Percentiles rank a stretch among this genome's conserved stretches.
phyloP scores from a whole-genome alignment of 192 early-diverging fungal species.

The Martensiomyces pterosporus region DNA sequence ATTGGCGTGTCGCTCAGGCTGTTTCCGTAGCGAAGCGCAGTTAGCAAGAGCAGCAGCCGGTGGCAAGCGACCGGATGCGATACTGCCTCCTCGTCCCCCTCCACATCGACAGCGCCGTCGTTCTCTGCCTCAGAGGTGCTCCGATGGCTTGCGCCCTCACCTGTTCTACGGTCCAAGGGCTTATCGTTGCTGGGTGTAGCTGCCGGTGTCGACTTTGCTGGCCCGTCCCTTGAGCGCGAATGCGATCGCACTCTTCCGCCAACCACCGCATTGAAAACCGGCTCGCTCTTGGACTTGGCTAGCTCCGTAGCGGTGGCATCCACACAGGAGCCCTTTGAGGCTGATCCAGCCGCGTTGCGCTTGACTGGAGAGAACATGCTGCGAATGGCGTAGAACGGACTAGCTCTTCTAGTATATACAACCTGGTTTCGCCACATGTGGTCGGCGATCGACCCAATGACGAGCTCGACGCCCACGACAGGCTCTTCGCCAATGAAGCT shows the following conservation, averaged over 20 bases:
- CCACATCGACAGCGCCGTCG: not conserved
- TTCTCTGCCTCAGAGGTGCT: slow-evolving; percentile 6
- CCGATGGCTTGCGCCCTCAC: not conserved
- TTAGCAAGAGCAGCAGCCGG: slow-evolving; percentile 30
- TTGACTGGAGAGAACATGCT: slow-evolving; percentile 25
- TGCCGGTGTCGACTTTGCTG: too few relatives aligned
- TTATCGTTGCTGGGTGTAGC: too few relatives aligned
- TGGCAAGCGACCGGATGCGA: slow-evolving; percentile 21
- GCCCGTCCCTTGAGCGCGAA: too few relatives aligned
- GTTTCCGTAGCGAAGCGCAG: slow-evolving; percentile 32
- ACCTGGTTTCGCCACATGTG: slow-evolving; percentile 34
- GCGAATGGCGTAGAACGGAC: slow-evolving; percentile 39
- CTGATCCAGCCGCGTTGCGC: too few relatives aligned
- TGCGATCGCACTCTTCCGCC: slow-evolving; percentile 28
- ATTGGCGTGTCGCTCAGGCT: slow-evolving; percentile 40
- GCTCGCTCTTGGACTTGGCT: slow-evolving; percentile 11
- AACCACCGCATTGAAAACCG: slow-evolving; percentile 41
- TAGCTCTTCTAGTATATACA: slow-evolving; percentile 21
- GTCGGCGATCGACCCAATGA: slow-evolving; percentile 39
- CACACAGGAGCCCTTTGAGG: not conserved
- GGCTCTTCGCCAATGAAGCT: slow-evolving; percentile 42
- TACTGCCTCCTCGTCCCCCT: slow-evolving; percentile 5
- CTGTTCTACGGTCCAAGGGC: too few relatives aligned
- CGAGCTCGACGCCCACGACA: slow-evolving; percentile 33
- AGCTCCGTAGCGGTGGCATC: slow-evolving; percentile 9